phyloP scores from a whole-genome alignment of 345 rosid genomes.

The Linum lewisii region DNA sequence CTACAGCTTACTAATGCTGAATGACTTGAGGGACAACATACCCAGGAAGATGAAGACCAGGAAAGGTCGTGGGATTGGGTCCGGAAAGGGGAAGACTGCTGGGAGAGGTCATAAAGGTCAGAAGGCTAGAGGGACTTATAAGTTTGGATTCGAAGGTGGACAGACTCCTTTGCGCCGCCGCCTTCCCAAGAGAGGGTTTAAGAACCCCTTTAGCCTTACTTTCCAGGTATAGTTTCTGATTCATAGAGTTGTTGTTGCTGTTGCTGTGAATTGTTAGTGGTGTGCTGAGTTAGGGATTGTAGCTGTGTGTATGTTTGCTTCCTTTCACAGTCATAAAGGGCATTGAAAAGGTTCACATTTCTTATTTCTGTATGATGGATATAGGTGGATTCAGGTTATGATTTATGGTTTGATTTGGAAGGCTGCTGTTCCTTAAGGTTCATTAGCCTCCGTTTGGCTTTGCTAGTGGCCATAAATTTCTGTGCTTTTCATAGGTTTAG shows the following conservation, averaged over 20 bases:
- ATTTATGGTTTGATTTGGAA: not conserved
- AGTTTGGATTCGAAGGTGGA: slow-evolving; percentile 95
- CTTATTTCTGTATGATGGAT: not conserved
- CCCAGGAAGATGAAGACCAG: slow-evolving; percentile 93
- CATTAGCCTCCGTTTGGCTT: no score
- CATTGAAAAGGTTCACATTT: no score
- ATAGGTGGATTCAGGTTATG: not conserved
- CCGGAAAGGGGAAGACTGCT: slow-evolving; percentile 94
- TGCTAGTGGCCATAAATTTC: no score
- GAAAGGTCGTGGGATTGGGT: slow-evolving; percentile 97
- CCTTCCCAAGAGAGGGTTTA: slow-evolving; percentile 85
- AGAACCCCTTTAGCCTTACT: slow-evolving; percentile 77
- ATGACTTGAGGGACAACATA: slow-evolving; percentile 71
- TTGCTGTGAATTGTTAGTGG: not conserved
- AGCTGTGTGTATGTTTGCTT: no score
- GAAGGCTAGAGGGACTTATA: slow-evolving; percentile 74
- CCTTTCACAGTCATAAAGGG: no score
- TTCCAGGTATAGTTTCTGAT: slow-evolving; percentile 50
- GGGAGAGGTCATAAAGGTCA: slow-evolving; percentile 98
- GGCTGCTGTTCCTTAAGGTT: not conserved
- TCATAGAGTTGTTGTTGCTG: not conserved
- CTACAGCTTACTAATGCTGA: slow-evolving; percentile 67
- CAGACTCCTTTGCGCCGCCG: slow-evolving; percentile 93
- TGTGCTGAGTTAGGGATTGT: no score
- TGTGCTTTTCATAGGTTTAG: no score